Evolutionary conservation across 2,329 filamentous ascomycete genomes (phyloP).

Genomic region (Xylariomycetidae sp.): DNA sequence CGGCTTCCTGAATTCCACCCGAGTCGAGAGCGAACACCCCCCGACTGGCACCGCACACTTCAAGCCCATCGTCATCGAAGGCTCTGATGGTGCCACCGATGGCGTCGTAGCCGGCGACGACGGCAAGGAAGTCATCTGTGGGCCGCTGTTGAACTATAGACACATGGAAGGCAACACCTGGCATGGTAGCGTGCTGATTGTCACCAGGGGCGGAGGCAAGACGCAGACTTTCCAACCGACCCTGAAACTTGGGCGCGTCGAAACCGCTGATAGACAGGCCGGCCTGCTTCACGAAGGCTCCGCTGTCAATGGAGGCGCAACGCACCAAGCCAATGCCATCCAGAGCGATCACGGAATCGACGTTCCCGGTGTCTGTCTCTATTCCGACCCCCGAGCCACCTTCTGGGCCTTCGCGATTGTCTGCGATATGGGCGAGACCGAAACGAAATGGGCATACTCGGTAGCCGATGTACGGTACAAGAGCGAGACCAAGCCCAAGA

Average conservation of each 20-base stretch:
- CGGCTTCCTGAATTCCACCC: slow-evolving; percentile 51
- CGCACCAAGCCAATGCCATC: slow-evolving; percentile 39
- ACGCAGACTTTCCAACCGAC: slow-evolving; percentile 54
- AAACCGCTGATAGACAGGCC: slow-evolving; percentile 18
- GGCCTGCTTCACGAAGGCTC: slow-evolving; percentile 24
- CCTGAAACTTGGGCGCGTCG: slow-evolving; percentile 46
- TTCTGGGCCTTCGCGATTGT: slow-evolving; percentile 91
- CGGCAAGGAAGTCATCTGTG: slow-evolving; percentile 60
- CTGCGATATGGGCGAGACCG: slow-evolving; percentile 65
- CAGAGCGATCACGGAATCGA: slow-evolving; percentile 25
- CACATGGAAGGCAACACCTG: slow-evolving; percentile 66
- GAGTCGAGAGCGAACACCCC: slow-evolving; percentile 39
- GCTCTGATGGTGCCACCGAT: slow-evolving; percentile 24
- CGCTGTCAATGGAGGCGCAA: slow-evolving; percentile 24
- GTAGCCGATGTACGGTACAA: slow-evolving; percentile 63
- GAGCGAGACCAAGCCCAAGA: slow-evolving; percentile 49
- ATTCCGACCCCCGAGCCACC: slow-evolving; percentile 65
- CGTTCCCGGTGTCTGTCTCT: slow-evolving; percentile 55
- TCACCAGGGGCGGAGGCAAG: slow-evolving; percentile 67
- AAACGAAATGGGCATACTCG: slow-evolving; percentile 75
- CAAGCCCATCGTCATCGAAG: slow-evolving; percentile 46
- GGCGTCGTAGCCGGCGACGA: slow-evolving; percentile 25
- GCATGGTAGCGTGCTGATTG: slow-evolving; percentile 82
- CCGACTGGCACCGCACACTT: slow-evolving; percentile 30
- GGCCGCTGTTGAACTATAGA: slow-evolving; percentile 74